phyloP scores from a whole-genome alignment of 2,329 filamentous ascomycete species.

The Cercospora brassicicola region DNA sequence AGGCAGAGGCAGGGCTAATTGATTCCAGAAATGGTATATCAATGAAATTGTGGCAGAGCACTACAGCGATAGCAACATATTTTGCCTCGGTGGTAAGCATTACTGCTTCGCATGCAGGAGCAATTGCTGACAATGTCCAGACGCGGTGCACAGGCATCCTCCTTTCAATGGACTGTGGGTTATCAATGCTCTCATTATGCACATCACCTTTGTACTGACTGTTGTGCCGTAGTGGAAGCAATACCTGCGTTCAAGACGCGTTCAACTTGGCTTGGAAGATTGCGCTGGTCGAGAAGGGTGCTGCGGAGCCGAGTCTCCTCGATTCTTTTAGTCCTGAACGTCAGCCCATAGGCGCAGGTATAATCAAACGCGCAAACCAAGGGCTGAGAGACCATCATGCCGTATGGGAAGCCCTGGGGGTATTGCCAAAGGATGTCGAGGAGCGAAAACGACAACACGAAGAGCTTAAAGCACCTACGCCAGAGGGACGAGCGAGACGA shows the following conservation, averaged over 20 bases:
- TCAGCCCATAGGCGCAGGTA: slow-evolving; percentile 46
- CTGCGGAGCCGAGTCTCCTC: slow-evolving; percentile 29
- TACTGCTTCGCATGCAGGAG: slow-evolving; percentile 56
- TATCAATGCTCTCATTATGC: neutral
- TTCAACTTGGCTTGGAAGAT: slow-evolving; percentile 24
- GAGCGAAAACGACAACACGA: slow-evolving; percentile 34
- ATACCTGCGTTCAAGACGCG: slow-evolving; percentile 25
- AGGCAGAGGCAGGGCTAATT: neutral
- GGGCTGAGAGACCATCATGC: slow-evolving; percentile 54
- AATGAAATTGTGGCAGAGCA: slow-evolving; percentile 62
- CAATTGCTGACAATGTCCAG: slow-evolving; percentile 57
- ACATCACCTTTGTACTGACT: neutral
- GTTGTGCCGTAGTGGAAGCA: slow-evolving; percentile 43
- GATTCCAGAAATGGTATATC: slow-evolving; percentile 55
- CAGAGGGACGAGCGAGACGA: slow-evolving; percentile 42
- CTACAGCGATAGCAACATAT: slow-evolving; percentile 54
- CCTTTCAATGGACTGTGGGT: slow-evolving; percentile 58
- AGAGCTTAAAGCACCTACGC: slow-evolving; percentile 33
- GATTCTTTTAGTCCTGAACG: slow-evolving; percentile 37
- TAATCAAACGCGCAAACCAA: slow-evolving; percentile 58
- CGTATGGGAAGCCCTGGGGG: slow-evolving; percentile 37
- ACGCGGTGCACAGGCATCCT: slow-evolving; percentile 59
- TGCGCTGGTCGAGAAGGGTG: slow-evolving; percentile 31
- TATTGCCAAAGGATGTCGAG: slow-evolving; percentile 29
- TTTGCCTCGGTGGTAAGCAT: slow-evolving; percentile 53